These are phyloP conservation scores for Marasmius tenuissimus DNA, from an alignment of 1,284 basidiomycete species.

Conservation along the genomic window DNA sequence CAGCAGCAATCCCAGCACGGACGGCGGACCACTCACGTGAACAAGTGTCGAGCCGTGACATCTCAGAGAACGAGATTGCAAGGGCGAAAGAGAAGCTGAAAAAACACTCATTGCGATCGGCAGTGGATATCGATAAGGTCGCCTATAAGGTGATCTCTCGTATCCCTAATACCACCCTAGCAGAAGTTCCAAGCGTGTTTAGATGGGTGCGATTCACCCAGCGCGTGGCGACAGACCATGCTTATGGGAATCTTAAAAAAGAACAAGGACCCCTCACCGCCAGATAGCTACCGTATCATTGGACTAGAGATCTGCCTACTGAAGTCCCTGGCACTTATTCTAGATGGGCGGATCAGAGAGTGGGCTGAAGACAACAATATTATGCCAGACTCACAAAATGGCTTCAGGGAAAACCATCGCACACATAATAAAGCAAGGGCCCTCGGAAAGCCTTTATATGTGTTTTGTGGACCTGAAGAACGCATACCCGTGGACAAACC, in stretches of 20 bases:
- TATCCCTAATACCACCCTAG: constrained; percentile 1
- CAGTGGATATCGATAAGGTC: constrained; percentile 6
- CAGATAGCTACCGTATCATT: not conserved
- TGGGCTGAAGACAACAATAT: not conserved
- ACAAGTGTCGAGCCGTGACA: not conserved
- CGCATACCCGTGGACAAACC: constrained; percentile 8
- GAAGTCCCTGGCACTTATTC: not conserved
- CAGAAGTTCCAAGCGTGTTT: constrained; percentile 1
- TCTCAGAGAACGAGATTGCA: not conserved
- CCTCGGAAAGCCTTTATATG: constrained; percentile 7
- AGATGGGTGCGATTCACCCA: not conserved
- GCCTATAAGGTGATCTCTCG: constrained; percentile 4
- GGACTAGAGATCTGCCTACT: not conserved
- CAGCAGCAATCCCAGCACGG: not conserved
- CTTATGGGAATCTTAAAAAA: constrained; percentile 9
- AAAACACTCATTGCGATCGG: not conserved
- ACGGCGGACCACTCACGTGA: not conserved
- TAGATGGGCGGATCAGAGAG: not conserved
- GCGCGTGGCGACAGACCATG: constrained; percentile 3
- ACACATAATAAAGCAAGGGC: constrained; percentile 4
- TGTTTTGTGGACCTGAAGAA: constrained; percentile 12
- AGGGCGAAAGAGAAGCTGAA: not conserved
- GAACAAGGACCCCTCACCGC: not conserved
- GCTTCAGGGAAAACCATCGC: constrained; percentile 3
- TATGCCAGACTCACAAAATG: constrained; percentile 13